Percentiles rank a stretch among this genome's conserved stretches.
These are phyloP conservation scores for Zymoseptoria passerinii DNA, from an alignment of 2,329 filamentous ascomycete genomes.

Conservation along the genomic window DNA sequence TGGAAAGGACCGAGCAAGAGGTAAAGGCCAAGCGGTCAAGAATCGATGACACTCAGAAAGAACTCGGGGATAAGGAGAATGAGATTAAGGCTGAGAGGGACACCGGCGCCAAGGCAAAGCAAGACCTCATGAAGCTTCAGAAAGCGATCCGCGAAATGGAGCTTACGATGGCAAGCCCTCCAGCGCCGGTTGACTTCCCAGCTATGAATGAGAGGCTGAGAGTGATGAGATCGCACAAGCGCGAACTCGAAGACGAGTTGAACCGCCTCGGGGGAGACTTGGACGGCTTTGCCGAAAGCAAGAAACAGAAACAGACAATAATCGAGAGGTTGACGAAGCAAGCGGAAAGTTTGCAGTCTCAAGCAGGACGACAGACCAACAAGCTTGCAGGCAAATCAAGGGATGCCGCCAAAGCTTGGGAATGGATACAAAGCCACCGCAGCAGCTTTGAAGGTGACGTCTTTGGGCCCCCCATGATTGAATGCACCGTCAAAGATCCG, in stretches of 20 bases:
- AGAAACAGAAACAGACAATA: constrained; percentile 30
- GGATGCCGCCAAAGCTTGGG: constrained; percentile 64
- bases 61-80: constrained; percentile 28
- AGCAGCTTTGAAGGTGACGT: constrained; percentile 64
- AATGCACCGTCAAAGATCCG: constrained; percentile 68
- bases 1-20: constrained; percentile 49
- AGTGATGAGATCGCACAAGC: constrained; percentile 43
- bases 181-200: constrained; percentile 58
- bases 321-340: constrained; percentile 40
- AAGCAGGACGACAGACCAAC: constrained; percentile 63
- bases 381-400: constrained; percentile 53
- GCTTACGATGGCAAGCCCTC: constrained; percentile 53
- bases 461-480: constrained; percentile 71
- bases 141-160: constrained; percentile 55
- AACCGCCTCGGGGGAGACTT: constrained; percentile 35
- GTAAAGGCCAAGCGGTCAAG: constrained; percentile 31
- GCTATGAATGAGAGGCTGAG: constrained; percentile 66
- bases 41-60: constrained; percentile 32
- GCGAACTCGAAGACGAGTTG: constrained; percentile 42
- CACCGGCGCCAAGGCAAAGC: constrained; percentile 34
- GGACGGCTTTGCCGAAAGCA: constrained; percentile 22
- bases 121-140: constrained; percentile 24
- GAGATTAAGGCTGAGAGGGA: constrained; percentile 35
- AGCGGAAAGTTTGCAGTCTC: constrained; percentile 58
- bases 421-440: constrained; percentile 70